Evolutionary conservation across 2,329 filamentous ascomycete species (phyloP).

Genomic region (Trichoderma sp.): DNA sequence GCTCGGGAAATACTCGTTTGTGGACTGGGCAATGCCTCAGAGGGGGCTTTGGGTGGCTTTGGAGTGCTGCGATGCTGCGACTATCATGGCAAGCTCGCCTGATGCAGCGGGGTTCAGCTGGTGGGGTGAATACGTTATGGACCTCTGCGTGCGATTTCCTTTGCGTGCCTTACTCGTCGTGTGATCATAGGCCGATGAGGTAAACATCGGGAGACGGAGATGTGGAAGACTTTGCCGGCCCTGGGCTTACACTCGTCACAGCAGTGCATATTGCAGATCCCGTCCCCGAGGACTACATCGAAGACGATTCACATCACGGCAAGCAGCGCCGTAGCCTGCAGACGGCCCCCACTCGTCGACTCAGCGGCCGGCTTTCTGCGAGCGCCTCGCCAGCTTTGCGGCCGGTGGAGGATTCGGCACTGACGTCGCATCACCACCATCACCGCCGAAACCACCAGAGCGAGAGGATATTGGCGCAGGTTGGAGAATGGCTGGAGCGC

Average conservation of each 20-base stretch:
- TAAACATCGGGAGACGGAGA: neutral
- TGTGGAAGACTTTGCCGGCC: neutral
- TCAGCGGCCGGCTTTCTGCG: slow-evolving; percentile 46
- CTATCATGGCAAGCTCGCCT: slow-evolving; percentile 9
- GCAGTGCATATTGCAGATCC: slow-evolving; percentile 63
- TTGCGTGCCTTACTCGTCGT: neutral
- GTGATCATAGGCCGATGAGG: slow-evolving; percentile 7
- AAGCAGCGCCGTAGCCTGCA: slow-evolving; percentile 37
- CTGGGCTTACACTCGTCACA: slow-evolving; percentile 28
- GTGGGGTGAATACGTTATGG: slow-evolving; percentile 3
- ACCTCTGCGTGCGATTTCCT: neutral
- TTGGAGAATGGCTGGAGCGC: slow-evolving; percentile 79
- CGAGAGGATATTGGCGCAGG: slow-evolving; percentile 68
- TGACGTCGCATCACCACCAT: slow-evolving; percentile 30
- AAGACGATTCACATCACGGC: slow-evolving; percentile 37
- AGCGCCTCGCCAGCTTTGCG: slow-evolving; percentile 37
- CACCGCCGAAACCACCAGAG: slow-evolving; percentile 45
- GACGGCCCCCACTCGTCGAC: slow-evolving; percentile 37
- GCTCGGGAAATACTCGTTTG: neutral
- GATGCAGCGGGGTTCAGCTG: slow-evolving; percentile 4
- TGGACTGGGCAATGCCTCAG: neutral
- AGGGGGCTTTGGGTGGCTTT: neutral
- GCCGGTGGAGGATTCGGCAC: slow-evolving; percentile 34
- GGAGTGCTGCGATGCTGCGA: slow-evolving; percentile 9
- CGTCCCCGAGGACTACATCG: slow-evolving; percentile 36